Base-by-base conservation (phyloP, 176 grass and related monocot genomes). In the Rhynchospora pubera region DNA sequence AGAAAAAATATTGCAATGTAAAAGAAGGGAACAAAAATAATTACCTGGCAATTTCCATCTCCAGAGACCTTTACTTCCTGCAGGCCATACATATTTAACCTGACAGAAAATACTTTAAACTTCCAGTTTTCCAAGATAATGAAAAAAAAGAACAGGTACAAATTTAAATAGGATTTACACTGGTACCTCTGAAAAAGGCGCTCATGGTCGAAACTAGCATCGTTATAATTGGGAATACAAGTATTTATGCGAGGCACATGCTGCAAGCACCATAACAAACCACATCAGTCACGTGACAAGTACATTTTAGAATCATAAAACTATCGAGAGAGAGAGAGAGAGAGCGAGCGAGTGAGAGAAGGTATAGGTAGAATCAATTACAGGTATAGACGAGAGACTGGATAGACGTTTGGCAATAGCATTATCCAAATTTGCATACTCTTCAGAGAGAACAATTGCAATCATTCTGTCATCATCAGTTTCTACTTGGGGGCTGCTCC, bases 31-130 rank as follows among this genome's bases (percentile, higher is more conserved):
- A 28, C 8, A 79, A 84, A 78, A 21, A 34, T 30, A 58, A 52
- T 16, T 34, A 98, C 96, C 96, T 99, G 96, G 87, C 96, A 99
- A 89, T 99, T 99, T 56, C 96, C 96, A 86, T 95, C 96, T 18
- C 96, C 96, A 65, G 96, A 87, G 39, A 99, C 96, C 82, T 90
- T 89, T 75, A 95, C 87, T 87, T 99, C 96, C 22, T 77, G 92
- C 78, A 99, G 86, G 21, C 96, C 93, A 83, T 99, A 93, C 56
- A 82, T 86, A 89, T 99, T 91, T 74, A 99, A 55, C 85, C 96
- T 99, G 85, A 80, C 88, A 93, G 65, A 85, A 65, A 68, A 50
- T 51, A 6, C 42, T 51, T 21, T 58, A 80, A 62, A 47, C 18
- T 26, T 46, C 83, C 57, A 77, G 83, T 65, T 45, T 42, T 69